A percentile compares a stretch with the other conserved stretches of the same genome.
phyloP scores from a whole-genome alignment of 768 basidiomycete species.

The Suillus bovinus region DNA sequence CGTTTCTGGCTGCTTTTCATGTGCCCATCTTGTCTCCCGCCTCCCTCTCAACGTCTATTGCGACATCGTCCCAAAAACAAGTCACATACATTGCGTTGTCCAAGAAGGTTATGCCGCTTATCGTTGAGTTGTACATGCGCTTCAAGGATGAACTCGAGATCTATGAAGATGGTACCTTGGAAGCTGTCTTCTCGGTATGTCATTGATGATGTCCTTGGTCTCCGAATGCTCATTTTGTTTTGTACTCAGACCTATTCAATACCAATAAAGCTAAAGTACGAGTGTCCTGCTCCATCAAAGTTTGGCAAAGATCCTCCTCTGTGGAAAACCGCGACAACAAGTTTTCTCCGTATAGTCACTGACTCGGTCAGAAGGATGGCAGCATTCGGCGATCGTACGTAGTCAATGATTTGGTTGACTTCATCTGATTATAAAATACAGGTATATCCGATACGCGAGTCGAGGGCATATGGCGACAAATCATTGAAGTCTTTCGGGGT shows the following conservation, averaged over 20 bases:
- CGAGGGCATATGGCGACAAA: conserved; percentile 84
- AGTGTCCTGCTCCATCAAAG: conserved; percentile 86
- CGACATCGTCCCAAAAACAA: conserved; percentile 48
- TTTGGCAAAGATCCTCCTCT: conserved; percentile 85
- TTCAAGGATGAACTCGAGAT: neutral
- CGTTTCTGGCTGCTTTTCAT: conserved; percentile 82
- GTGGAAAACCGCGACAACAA: conserved; percentile 91
- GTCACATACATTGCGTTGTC: conserved; percentile 89
- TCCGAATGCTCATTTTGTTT: neutral
- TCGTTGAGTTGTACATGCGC: conserved; percentile 73
- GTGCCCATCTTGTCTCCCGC: conserved; percentile 8
- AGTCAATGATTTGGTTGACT: neutral
- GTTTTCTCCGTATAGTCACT: conserved; percentile 72
- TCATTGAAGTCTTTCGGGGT: conserved; percentile 78
- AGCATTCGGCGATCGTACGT: conserved; percentile 50
- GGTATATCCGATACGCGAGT: conserved; percentile 63
- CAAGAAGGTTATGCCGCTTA: conserved; percentile 82
- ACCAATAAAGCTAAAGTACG: conserved; percentile 92
- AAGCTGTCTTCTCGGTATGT: conserved; percentile 69
- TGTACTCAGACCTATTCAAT: conserved; percentile 75
- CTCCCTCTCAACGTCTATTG: conserved; percentile 13
- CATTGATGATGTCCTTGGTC: neutral
- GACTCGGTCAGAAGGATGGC: conserved; percentile 59
- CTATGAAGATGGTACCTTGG: conserved; percentile 75
- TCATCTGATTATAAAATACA: conserved; percentile 21